These are phyloP conservation scores for Dothiorella sarmentorum DNA, from an alignment of 2,329 filamentous ascomycete genomes.

Conservation along the genomic window DNA sequence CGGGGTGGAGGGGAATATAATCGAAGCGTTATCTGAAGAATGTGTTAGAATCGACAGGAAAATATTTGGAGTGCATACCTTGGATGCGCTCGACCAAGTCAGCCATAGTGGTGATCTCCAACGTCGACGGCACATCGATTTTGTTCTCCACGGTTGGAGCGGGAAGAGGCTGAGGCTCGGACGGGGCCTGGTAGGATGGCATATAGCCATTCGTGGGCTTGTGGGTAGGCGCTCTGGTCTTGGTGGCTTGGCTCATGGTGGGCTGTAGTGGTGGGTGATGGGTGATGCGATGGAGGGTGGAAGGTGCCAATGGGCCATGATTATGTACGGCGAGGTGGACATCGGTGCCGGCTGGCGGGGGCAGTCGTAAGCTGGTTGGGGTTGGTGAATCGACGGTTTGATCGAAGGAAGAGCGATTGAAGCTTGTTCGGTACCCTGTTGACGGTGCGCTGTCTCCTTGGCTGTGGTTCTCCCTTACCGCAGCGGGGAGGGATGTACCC, in stretches of 20 bases:
- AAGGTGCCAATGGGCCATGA: neutral
- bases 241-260: slow-evolving; percentile 7
- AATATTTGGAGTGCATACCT: neutral
- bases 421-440: neutral
- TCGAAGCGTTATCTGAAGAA: slow-evolving; percentile 14
- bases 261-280: neutral
- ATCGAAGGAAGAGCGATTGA: neutral
- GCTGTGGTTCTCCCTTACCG: no score
- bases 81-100: slow-evolving; percentile 14
- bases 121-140: slow-evolving; percentile 4
- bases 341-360: no score
- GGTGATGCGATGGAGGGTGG: neutral
- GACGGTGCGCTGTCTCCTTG: no score
- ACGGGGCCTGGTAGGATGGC: slow-evolving; percentile 4
- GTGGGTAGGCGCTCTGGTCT: neutral
- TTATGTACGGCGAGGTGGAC: neutral
- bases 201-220: slow-evolving; percentile 4
- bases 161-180: neutral
- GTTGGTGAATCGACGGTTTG: neutral
- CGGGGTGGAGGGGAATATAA: slow-evolving; percentile 2
- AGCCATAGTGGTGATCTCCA: slow-evolving; percentile 15
- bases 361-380: no score
- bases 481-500: no score
- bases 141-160: slow-evolving; percentile 17
- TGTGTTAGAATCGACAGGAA: no score